A percentile compares a stretch with the other conserved stretches of the same genome.
Evolutionary conservation across 2,329 filamentous ascomycete genomes (phyloP).

Genomic region (Huntiella savannae): DNA sequence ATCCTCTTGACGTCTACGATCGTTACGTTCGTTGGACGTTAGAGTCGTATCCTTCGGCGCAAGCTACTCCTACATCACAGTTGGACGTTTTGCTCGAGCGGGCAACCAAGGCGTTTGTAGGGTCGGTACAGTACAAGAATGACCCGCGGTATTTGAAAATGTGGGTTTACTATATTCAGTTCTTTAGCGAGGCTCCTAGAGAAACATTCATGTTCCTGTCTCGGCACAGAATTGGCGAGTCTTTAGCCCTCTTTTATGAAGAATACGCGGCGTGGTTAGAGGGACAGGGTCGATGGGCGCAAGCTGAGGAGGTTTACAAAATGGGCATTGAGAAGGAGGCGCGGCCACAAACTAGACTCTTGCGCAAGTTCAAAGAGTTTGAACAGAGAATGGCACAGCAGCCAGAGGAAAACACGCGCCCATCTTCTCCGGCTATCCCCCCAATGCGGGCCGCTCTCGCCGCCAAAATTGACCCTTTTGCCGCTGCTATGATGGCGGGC

Average conservation of each 20-base stretch:
- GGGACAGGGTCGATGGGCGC: constrained; percentile 60
- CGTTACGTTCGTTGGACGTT: constrained; percentile 95
- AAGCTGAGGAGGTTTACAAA: constrained; percentile 86
- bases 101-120: constrained; percentile 76
- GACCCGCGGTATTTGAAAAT: constrained; percentile 84
- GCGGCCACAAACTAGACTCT: constrained; percentile 56
- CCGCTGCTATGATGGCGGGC: constrained; percentile 29
- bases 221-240: constrained; percentile 71
- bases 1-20: constrained; percentile 88
- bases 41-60: constrained; percentile 82
- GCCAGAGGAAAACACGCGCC: constrained; percentile 35
- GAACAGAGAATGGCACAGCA: constrained; percentile 54
- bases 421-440: constrained; percentile 73
- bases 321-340: constrained; percentile 80
- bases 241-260: constrained; percentile 82
- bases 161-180: constrained; percentile 83
- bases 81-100: constrained; percentile 77
- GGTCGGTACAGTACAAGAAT: constrained; percentile 77
- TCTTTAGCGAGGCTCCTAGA: constrained; percentile 83
- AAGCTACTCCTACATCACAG: constrained; percentile 81
- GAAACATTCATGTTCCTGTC: constrained; percentile 86
- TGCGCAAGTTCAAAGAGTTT: constrained; percentile 87
- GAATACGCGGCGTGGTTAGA: constrained; percentile 93
- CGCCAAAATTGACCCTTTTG: constrained; percentile 72
- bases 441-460: constrained; percentile 66